Evolutionary conservation across 768 basidiomycete genomes (phyloP).

Genomic region (Lactarius vividus): DNA sequence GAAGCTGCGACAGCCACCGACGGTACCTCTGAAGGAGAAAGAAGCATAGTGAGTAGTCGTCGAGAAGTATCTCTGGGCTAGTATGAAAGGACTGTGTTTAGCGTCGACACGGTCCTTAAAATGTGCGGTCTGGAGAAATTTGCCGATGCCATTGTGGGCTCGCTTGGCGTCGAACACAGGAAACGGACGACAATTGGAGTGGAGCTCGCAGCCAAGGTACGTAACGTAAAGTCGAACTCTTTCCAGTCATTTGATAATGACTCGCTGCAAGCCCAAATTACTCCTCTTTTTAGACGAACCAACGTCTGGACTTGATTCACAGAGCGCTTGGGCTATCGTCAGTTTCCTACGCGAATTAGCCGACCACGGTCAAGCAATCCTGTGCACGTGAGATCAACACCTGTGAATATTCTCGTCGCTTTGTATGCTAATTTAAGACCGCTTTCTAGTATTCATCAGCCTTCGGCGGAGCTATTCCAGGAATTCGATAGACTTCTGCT

Average conservation of each 20-base stretch:
- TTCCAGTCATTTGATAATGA: background rate
- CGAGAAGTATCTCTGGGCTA: background rate
- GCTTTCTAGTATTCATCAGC: conserved; percentile 47
- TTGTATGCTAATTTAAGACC: background rate
- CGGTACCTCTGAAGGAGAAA: conserved; percentile 66
- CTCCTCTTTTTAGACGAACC: conserved; percentile 89
- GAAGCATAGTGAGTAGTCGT: conserved; percentile 62
- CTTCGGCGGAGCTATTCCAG: conserved; percentile 83
- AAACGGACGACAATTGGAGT: conserved; percentile 87
- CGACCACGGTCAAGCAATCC: conserved; percentile 78
- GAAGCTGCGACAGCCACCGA: conserved; percentile 67
- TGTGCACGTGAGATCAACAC: conserved; percentile 69
- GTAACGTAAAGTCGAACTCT: background rate
- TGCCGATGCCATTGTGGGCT: conserved; percentile 67
- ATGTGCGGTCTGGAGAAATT: conserved; percentile 64
- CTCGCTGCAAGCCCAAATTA: conserved; percentile 56
- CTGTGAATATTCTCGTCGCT: background rate
- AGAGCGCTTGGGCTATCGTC: conserved; percentile 82
- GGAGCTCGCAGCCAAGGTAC: conserved; percentile 74
- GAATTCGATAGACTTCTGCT: conserved; percentile 79
- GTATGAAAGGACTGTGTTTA: conserved; percentile 24
- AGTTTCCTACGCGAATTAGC: conserved; percentile 73
- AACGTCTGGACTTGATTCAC: conserved; percentile 81
- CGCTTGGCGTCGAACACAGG: conserved; percentile 64
- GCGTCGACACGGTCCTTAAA: conserved; percentile 53